These are phyloP conservation scores for Populus deltoides DNA, from an alignment of 345 rosid genomes.

Conservation along the genomic window DNA sequence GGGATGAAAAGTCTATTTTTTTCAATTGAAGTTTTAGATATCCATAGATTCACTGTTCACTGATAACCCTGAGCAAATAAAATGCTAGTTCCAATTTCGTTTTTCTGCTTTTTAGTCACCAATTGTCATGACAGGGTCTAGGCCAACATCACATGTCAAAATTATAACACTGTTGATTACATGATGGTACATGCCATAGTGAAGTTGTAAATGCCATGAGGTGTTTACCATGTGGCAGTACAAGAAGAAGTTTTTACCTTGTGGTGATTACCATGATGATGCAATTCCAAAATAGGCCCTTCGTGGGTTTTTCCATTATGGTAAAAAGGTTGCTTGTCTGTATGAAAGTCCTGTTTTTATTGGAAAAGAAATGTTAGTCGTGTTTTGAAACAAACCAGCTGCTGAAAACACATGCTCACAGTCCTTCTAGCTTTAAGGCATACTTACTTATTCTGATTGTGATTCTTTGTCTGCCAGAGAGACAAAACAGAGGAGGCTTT, in stretches of 20 bases:
- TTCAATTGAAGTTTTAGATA: not conserved
- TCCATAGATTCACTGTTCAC: not conserved
- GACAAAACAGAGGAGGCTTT: conserved; percentile 86
- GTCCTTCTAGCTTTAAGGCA: not conserved
- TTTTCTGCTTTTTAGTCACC: not conserved
- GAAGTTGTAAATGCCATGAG: not conserved
- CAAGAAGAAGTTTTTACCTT: not conserved
- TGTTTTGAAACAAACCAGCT: not conserved
- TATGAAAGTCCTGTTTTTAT: not conserved
- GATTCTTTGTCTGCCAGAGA: conserved; percentile 50
- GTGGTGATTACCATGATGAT: not conserved
- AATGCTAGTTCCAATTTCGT: not conserved
- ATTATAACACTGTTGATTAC: not conserved
- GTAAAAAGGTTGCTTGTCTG: not conserved
- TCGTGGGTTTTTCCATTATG: not conserved
- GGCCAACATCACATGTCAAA: not conserved
- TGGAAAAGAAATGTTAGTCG: not conserved
- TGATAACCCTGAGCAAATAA: not conserved
- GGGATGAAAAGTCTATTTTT: not conserved
- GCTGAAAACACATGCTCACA: not conserved
- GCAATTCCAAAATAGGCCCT: not conserved
- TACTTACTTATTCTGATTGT: conserved; percentile 13
- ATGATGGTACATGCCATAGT: not conserved
- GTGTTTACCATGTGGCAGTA: not conserved
- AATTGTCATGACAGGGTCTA: not conserved